Conservation (phyloP, 768 basidiomycete genomes). For the Boletus insuetus region DNA sequence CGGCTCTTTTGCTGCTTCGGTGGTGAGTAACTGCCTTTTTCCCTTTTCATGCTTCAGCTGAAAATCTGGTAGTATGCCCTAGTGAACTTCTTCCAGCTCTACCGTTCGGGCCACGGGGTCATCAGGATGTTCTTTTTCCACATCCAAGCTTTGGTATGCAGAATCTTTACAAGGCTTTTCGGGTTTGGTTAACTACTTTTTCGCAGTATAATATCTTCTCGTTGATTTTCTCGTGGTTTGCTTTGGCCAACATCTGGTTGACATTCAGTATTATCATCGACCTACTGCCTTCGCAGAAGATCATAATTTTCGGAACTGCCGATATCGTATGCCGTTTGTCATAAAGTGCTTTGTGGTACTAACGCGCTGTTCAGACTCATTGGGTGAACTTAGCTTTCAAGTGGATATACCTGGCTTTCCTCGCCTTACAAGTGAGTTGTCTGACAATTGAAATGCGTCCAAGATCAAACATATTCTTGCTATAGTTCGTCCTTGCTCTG, state of each 20-base stretch:
- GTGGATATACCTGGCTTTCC: constrained; percentile 85
- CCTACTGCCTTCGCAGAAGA: constrained; percentile 56
- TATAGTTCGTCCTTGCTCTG: constrained; percentile 64
- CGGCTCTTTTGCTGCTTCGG: constrained; percentile 91
- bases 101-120: constrained; percentile 81
- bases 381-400: constrained; percentile 83
- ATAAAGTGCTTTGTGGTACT: neutral
- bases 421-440: constrained; percentile 64
- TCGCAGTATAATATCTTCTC: constrained; percentile 79
- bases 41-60: neutral
- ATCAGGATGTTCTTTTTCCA: constrained; percentile 98
- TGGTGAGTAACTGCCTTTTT: constrained; percentile 48
- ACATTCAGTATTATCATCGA: constrained; percentile 97
- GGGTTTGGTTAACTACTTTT: neutral
- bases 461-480: neutral
- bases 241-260: constrained; percentile 88
- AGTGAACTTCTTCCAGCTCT: constrained; percentile 90
- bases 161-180: neutral
- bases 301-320: constrained; percentile 70
- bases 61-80: constrained; percentile 67
- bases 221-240: constrained; percentile 91
- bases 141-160: constrained; percentile 79
- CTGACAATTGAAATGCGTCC: neutral
- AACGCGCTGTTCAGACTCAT: constrained; percentile 51
- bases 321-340: constrained; percentile 52